Evolutionary conservation across 1,284 basidiomycete species (phyloP), one percentile per base, ranked within the genome.

Genomic region (Cryptococcus hybrid): DNA sequence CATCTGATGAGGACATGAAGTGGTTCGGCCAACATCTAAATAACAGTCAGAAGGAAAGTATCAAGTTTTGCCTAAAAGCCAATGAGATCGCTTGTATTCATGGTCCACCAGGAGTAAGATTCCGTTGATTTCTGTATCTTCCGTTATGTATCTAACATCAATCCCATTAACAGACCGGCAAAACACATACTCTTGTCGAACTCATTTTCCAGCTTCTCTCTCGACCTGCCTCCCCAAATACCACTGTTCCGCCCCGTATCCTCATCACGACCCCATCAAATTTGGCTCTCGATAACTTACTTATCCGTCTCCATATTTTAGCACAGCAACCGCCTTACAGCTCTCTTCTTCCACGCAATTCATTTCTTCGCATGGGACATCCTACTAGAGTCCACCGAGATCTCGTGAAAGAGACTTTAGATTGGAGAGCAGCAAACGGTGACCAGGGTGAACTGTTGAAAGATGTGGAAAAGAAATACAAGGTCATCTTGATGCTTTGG

Each of bases 181-280:
- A 96, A 79, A 96, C 92, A 0, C 89, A 92, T 65, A 94, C 92
- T 0, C 82, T 96, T 8, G 87, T 95, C 42, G 92, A 96, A 72
- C 84, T 94, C 53, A 90, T 95, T 57, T 85, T 89, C 37, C 92
- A 96, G 69, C 78, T 92, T 9, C 86, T 89, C 0, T 80, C 71
- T 9, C 65, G 71, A 0, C 71, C 72, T 2, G 60, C 67, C 0
- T 57, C 53, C 11, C 46, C 59, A 11, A 40, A 37, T 3, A 62
- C 61, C 3, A 80, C 39, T 66, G 76, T 48, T 73, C 83, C n/a
- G 55, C 82, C 35, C 56, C 74, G 54, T 80, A 85, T 70, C 78
- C 83, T 52, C 81, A 82, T 67, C 76, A 82, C 15, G 73, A 82
- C 59, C 8, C 76, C 73, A 52, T 80, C 68, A 51, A 76, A 76